Base-by-base conservation (phyloP, 106 monocot species). In the Narthecium ossifragum region DNA sequence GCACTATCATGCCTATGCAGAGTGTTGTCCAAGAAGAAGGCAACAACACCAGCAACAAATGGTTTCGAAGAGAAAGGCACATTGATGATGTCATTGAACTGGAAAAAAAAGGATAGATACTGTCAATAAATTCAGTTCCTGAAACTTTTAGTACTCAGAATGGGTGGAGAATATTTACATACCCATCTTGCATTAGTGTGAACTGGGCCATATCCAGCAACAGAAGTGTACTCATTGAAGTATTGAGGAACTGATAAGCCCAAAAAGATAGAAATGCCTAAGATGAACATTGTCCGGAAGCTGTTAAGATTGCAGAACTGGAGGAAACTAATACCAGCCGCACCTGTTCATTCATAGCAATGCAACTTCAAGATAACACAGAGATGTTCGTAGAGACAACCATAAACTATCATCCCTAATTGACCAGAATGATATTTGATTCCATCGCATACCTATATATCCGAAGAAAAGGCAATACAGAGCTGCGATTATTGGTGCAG, bases 181-280 rank as follows among this genome's bases (percentile, higher is more conserved):
- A 93, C 93, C 93, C 94, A 96, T 82, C 86, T 70, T 25, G 90
- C 74, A 55, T 58, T 41, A 29, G 94, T 96, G 60, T 90, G 94
- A 54, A 86, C 86, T 10, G 94, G 90, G n/a, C 90, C 94, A 72
- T 83, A 96, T 54, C 94, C 83, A 55, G 94, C 94, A 59, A 90
- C 94, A 21, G 94, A 78, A 18, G 94, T 96, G 77, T 96, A 96
- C 55, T 96, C 94, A 8, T 96, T 96, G 80, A 96, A 96, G 80
- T 96, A 96, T 14, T 96, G 94, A 17, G 94, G 90, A 60, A 96
- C 80, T 11, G 94, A 96, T 37, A 96, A 55, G 43, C 89, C 94
- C 85, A 96, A 78, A 55, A 96, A 96, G 15, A 96, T 6, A 37
- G 94, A 86, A 61, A 96, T 86, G 8, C 94, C 94, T 8, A 96